Evolutionary conservation across 2,329 filamentous ascomycete species (phyloP).

Genomic region (Dothiorella sarmentorum): DNA sequence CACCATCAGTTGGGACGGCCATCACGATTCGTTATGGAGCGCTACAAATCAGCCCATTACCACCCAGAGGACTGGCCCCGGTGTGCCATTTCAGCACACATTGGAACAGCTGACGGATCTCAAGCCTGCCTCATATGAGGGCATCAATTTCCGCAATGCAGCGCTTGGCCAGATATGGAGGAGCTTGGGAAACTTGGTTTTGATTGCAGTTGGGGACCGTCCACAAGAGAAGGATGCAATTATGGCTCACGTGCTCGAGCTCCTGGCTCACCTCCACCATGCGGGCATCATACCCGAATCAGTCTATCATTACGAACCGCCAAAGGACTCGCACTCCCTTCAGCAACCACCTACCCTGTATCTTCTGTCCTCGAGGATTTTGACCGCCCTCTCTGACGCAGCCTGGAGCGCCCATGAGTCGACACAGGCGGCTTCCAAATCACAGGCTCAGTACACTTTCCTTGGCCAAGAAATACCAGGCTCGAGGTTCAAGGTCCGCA

Average conservation of each 20-base stretch:
- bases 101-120: background rate
- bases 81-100: background rate
- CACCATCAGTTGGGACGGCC: slow-evolving; percentile 24
- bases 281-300: slow-evolving; percentile 45
- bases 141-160: slow-evolving; percentile 16
- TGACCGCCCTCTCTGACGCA: slow-evolving; percentile 50
- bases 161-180: slow-evolving; percentile 46
- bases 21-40: slow-evolving; percentile 23
- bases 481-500: slow-evolving; percentile 40
- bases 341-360: slow-evolving; percentile 49
- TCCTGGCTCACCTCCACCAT: slow-evolving; percentile 49
- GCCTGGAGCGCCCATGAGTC: slow-evolving; percentile 48
- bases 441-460: slow-evolving; percentile 36
- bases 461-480: slow-evolving; percentile 44
- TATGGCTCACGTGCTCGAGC: slow-evolving; percentile 45
- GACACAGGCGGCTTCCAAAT: slow-evolving; percentile 26
- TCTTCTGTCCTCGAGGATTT: slow-evolving; percentile 46
- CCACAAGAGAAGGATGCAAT: slow-evolving; percentile 27
- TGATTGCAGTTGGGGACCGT: slow-evolving; percentile 31
- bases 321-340: slow-evolving; percentile 34
- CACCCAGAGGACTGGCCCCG: slow-evolving; percentile 21
- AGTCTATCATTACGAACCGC: slow-evolving; percentile 41
- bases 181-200: slow-evolving; percentile 45
- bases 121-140: background rate
- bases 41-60: slow-evolving; percentile 28